phyloP scores from a whole-genome alignment of 1,284 basidiomycete genomes.

The Leccinum variabile region DNA sequence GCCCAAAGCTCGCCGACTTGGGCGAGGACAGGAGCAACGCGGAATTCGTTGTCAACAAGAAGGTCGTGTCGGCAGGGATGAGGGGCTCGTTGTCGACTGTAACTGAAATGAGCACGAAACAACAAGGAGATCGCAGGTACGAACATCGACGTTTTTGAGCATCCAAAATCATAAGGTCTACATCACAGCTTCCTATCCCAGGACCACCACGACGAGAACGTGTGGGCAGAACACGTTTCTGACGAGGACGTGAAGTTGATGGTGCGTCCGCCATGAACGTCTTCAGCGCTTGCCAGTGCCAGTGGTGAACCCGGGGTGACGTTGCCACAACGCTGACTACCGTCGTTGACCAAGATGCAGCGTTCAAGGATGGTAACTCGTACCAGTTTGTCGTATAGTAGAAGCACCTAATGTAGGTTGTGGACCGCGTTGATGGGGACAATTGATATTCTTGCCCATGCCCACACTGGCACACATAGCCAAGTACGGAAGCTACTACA shows the following conservation, averaged over 20 bases:
- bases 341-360: conserved; percentile 6
- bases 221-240: conserved; percentile 78
- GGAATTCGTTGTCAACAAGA: conserved; percentile 72
- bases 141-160: conserved; percentile 75
- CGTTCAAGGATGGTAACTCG: conserved; percentile 1
- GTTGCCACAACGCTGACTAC: conserved; percentile 9
- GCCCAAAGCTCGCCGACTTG: conserved; percentile 37
- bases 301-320: background rate
- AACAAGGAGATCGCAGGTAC: conserved; percentile 36
- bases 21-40: conserved; percentile 41
- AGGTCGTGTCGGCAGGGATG: conserved; percentile 61
- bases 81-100: conserved; percentile 71
- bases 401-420: conserved; percentile 6
- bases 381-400: conserved; percentile 14
- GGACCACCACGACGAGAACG: conserved; percentile 77
- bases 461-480: background rate
- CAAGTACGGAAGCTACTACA: background rate
- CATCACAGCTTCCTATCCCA: conserved; percentile 70
- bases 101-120: conserved; percentile 21
- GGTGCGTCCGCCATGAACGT: conserved; percentile 29
- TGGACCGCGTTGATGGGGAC: conserved; percentile 11
- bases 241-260: conserved; percentile 37
- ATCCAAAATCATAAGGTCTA: conserved; percentile 83
- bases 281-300: conserved; percentile 14
- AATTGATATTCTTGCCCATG: background rate